A percentile compares a stretch with the other conserved stretches of the same genome.
Evolutionary conservation across 768 basidiomycete genomes (phyloP).

Genomic region (Mycena galopus): DNA sequence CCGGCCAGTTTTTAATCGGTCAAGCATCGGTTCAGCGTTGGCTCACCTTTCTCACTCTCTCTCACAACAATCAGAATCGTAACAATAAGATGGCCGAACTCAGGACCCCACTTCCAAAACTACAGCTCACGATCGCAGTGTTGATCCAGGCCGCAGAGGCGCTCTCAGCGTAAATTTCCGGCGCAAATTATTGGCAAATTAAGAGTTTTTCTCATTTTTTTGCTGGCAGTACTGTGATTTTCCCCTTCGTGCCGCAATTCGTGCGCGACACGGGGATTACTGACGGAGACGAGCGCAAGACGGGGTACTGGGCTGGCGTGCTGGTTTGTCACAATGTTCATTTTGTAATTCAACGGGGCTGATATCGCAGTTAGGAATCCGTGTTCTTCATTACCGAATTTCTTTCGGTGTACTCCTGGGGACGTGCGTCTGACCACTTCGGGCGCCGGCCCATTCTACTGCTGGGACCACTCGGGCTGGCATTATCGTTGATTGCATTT

Average conservation of each 20-base stretch:
- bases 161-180: constrained; percentile 20
- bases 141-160: constrained; percentile 30
- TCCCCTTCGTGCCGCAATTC: constrained; percentile 55
- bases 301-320: constrained; percentile 48
- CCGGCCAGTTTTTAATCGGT: no score
- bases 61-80: no score
- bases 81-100: constrained; percentile 1
- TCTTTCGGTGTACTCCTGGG: constrained; percentile 42
- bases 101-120: constrained; percentile 26
- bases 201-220: no score
- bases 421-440: constrained; percentile 45
- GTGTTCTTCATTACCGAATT: constrained; percentile 45
- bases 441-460: constrained; percentile 49
- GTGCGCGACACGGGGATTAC: constrained; percentile 45
- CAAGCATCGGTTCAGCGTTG: no score
- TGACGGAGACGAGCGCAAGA: constrained; percentile 42
- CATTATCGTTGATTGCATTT: constrained; percentile 44
- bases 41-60: not conserved
- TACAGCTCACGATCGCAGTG: constrained; percentile 25
- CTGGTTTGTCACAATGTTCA: constrained; percentile 33
- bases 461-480: constrained; percentile 45
- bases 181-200: not conserved
- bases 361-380: constrained; percentile 40
- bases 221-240: constrained; percentile 56
- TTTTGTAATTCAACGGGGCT: not conserved